These are phyloP conservation scores for Aspergillus unguis DNA, from an alignment of 2,329 filamentous ascomycete species.

Conservation along the genomic window DNA sequence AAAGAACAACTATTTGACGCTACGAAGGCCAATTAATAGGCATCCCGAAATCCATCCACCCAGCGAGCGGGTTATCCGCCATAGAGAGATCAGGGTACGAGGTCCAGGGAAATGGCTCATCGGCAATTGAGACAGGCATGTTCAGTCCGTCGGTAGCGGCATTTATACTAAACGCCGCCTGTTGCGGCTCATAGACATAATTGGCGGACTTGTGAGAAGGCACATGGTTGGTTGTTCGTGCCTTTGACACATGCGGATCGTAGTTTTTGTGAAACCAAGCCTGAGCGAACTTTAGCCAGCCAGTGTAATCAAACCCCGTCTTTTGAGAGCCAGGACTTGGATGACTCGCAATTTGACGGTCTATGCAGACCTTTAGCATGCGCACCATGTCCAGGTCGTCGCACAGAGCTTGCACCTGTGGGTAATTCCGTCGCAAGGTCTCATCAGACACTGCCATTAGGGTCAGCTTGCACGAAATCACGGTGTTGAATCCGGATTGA, in stretches of 20 bases:
- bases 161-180: background rate
- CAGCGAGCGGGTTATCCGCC: background rate
- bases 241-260: background rate
- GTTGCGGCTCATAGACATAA: background rate
- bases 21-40: too few species aligned
- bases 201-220: background rate
- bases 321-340: background rate
- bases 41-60: conserved; percentile 1
- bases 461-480: conserved; percentile 13
- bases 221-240: background rate
- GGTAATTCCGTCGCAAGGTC: background rate
- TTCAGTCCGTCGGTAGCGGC: background rate
- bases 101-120: background rate
- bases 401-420: background rate
- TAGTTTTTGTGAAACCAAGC: background rate
- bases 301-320: conserved; percentile 2
- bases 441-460: background rate
- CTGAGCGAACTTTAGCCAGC: background rate
- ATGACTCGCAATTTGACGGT: background rate
- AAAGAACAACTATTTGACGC: too few species aligned
- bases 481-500: conserved; percentile 33
- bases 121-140: background rate
- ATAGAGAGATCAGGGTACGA: background rate
- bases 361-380: background rate
- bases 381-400: background rate